phyloP scores from a whole-genome alignment of 805 yeast genomes.

The Tetrapisispora namnaoensis region DNA sequence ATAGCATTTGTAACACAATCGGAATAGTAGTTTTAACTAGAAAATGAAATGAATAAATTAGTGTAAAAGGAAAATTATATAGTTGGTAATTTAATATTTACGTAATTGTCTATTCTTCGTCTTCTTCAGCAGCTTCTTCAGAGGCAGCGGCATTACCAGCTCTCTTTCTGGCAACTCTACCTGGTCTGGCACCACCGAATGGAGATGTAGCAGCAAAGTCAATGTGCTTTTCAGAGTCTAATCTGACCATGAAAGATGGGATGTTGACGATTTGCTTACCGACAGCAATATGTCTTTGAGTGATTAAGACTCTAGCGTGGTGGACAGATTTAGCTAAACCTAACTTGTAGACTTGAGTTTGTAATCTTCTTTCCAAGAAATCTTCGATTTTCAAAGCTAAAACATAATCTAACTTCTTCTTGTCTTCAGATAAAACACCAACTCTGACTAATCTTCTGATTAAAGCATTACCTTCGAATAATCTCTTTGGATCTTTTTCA shows the following conservation, averaged over 20 bases:
- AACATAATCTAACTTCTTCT: conserved; percentile 99
- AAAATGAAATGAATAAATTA: neutral
- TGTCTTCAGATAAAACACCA: conserved; percentile 98
- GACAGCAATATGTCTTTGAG: conserved; percentile 99
- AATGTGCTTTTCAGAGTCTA: conserved; percentile 99
- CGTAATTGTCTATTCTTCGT: conserved; percentile 37
- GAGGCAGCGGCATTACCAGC: conserved; percentile 47
- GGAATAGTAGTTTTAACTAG: neutral
- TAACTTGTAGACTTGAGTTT: conserved; percentile 99
- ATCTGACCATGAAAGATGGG: conserved; percentile 99
- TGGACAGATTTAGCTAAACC: conserved; percentile 99
- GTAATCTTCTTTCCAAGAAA: conserved; percentile 99
- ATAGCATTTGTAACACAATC: no score
- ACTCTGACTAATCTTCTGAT: conserved; percentile 99
- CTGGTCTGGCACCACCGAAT: conserved; percentile 99
- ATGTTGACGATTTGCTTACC: conserved; percentile 99
- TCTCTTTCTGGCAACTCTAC: conserved; percentile 98
- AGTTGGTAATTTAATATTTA: neutral
- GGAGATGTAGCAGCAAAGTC: conserved; percentile 99
- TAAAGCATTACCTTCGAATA: conserved; percentile 99
- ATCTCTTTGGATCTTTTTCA: conserved; percentile 99
- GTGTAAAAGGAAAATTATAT: neutral
- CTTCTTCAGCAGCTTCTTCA: conserved; percentile 64
- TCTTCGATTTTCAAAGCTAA: conserved; percentile 97
- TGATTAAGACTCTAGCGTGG: conserved; percentile 98